Evolutionary conservation across 139 green algal genomes (phyloP).

Genomic region (Tetratostichococcus sp.): DNA sequence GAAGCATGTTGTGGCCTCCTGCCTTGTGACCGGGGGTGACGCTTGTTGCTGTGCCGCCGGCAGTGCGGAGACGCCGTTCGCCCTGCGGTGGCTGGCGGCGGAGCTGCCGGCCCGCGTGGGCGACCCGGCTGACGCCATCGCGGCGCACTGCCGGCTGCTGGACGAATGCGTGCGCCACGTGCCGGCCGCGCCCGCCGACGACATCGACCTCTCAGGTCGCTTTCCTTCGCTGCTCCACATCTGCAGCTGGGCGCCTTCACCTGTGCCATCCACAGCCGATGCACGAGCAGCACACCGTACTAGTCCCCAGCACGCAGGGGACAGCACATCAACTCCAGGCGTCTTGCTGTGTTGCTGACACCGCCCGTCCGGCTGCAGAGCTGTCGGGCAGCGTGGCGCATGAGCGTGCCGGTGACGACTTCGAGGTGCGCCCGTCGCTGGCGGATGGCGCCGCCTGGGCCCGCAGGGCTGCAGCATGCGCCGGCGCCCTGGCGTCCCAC

Average conservation of each 20-base stretch:
- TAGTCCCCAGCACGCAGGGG: too few relatives aligned
- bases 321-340: too few relatives aligned
- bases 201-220: neutral
- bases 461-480: too few relatives aligned
- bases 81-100: conserved; percentile 20
- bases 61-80: conserved; percentile 16
- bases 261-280: too few relatives aligned
- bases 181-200: neutral
- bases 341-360: too few relatives aligned
- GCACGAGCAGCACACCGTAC: too few relatives aligned
- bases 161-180: conserved; percentile 18
- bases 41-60: neutral
- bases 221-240: neutral
- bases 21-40: too few relatives aligned
- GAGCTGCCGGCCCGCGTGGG: conserved; percentile 9
- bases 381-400: neutral
- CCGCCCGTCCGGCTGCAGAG: neutral
- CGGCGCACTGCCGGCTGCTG: conserved; percentile 22
- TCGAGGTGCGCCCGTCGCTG: neutral
- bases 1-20: too few relatives aligned
- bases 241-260: too few relatives aligned
- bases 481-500: neutral
- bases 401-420: neutral
- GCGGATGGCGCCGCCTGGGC: neutral
- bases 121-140: neutral